These are phyloP conservation scores for Kodamaea leandrae DNA, from an alignment of 805 yeast species.

Conservation along the genomic window DNA sequence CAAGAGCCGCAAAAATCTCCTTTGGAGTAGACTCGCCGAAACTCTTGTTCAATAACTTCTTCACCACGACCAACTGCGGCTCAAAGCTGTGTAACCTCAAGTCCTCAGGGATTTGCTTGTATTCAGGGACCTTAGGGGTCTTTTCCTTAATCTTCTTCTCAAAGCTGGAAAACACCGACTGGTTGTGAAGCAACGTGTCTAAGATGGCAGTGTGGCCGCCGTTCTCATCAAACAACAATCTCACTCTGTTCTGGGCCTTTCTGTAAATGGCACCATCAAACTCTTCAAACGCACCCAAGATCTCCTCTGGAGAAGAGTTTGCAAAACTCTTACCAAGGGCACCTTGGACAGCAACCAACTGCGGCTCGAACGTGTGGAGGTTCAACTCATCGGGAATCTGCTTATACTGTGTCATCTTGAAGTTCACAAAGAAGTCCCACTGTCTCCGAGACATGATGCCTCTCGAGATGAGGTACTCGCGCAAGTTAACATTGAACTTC, in stretches of 20 bases:
- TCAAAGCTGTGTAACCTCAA: constrained; percentile 17
- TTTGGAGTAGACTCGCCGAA: constrained; percentile 9
- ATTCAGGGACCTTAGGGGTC: constrained; percentile 1
- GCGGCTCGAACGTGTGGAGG: constrained; percentile 15
- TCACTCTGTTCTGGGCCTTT: constrained; percentile 17
- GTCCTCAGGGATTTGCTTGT: constrained; percentile 21
- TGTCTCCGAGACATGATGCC: constrained; percentile 5
- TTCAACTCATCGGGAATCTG: constrained; percentile 23
- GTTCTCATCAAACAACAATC: constrained; percentile 43
- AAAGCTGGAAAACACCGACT: constrained; percentile 21
- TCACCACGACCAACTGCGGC: constrained; percentile 20
- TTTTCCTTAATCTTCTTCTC: constrained; percentile 19
- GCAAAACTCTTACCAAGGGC: constrained; percentile 8
- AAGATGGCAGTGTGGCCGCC: constrained; percentile 59
- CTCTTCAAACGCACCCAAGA: constrained; percentile 11
- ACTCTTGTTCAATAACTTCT: constrained; percentile 8
- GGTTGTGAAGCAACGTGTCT: constrained; percentile 54
- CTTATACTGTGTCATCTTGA: constrained; percentile 5
- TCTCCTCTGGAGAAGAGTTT: constrained; percentile 10
- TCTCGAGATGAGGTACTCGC: constrained; percentile 2
- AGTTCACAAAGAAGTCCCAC: constrained; percentile 6
- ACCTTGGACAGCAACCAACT: constrained; percentile 17
- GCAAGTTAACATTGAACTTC: background rate
- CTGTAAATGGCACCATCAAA: constrained; percentile 14
- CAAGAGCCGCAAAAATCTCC: constrained; percentile 13